Evolutionary conservation across 2,329 filamentous ascomycete genomes (phyloP).

Genomic region (Neocatenulostroma microsporum): DNA sequence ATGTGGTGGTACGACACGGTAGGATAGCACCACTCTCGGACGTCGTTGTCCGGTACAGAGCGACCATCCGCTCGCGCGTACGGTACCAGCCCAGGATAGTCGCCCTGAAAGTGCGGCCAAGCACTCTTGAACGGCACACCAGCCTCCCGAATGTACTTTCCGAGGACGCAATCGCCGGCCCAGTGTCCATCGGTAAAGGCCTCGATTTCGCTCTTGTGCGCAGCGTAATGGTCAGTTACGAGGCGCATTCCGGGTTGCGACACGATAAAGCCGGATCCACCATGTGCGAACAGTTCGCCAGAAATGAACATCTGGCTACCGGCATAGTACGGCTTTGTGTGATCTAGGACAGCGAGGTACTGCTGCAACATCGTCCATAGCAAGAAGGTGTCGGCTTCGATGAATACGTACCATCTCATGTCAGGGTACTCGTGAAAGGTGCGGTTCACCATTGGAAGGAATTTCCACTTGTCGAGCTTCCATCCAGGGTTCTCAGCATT

Average conservation of each 20-base stretch:
- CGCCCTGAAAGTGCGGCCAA: conserved; percentile 30
- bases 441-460: conserved; percentile 46
- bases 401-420: conserved; percentile 47
- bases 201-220: conserved; percentile 34
- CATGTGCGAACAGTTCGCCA: conserved; percentile 43
- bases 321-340: conserved; percentile 37
- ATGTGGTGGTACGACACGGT: conserved; percentile 22
- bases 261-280: conserved; percentile 47
- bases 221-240: conserved; percentile 35
- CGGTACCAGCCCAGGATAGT: conserved; percentile 32
- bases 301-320: conserved; percentile 31
- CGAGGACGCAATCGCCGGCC: conserved; percentile 18
- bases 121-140: conserved; percentile 12
- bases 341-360: conserved; percentile 40
- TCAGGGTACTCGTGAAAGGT: conserved; percentile 41
- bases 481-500: conserved; percentile 34
- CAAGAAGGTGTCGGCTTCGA: conserved; percentile 45
- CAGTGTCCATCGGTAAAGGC: conserved; percentile 14
- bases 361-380: conserved; percentile 37
- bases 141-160: conserved; percentile 16
- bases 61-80: conserved; percentile 13
- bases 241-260: conserved; percentile 44
- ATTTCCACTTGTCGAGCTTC: conserved; percentile 49
- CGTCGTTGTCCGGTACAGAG: conserved; percentile 14
- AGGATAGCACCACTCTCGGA: conserved; percentile 23